phyloP scores from a whole-genome alignment of 1,284 basidiomycete genomes.

The Fomitiporia mediterranea region DNA sequence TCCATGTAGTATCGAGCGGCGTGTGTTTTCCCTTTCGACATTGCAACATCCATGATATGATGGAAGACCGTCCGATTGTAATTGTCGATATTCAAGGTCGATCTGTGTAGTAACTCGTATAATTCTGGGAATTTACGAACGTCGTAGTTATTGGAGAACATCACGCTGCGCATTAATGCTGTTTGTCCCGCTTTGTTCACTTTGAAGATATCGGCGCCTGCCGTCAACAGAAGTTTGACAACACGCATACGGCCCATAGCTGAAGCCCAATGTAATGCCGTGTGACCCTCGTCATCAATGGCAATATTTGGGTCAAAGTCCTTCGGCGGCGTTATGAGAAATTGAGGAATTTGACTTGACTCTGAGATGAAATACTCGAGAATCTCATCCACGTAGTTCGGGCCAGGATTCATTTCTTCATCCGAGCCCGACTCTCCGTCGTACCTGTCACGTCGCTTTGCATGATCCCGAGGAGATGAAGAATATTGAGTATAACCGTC shows the following conservation, averaged over 20 bases:
- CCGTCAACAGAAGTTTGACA: conserved; percentile 90
- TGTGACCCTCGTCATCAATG: conserved; percentile 99
- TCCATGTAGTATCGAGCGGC: conserved; percentile 99
- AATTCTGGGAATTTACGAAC: conserved; percentile 98
- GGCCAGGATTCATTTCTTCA: conserved; percentile 43
- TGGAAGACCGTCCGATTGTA: conserved; percentile 98
- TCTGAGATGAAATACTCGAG: conserved; percentile 99
- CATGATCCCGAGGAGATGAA: conserved; percentile 28
- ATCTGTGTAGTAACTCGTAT: conserved; percentile 94
- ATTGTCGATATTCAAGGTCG: conserved; percentile 98
- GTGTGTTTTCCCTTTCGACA: conserved; percentile 96
- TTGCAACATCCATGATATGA: conserved; percentile 97
- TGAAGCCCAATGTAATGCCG: conserved; percentile 97
- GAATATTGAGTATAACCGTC: conserved; percentile 35
- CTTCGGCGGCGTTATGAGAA: conserved; percentile 84
- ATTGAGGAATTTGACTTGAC: conserved; percentile 85
- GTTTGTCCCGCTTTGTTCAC: conserved; percentile 98
- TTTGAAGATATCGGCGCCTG: conserved; percentile 95
- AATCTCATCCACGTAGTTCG: conserved; percentile 89
- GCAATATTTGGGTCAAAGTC: conserved; percentile 96
- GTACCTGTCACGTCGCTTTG: conserved; percentile 23
- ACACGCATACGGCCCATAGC: conserved; percentile 98
- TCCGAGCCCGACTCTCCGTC: conserved; percentile 30
- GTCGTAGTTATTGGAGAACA: conserved; percentile 99
- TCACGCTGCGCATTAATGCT: conserved; percentile 96